phyloP scores from a whole-genome alignment of 139 green algal species.

The Auxenochlorella pyrenoidosa region DNA sequence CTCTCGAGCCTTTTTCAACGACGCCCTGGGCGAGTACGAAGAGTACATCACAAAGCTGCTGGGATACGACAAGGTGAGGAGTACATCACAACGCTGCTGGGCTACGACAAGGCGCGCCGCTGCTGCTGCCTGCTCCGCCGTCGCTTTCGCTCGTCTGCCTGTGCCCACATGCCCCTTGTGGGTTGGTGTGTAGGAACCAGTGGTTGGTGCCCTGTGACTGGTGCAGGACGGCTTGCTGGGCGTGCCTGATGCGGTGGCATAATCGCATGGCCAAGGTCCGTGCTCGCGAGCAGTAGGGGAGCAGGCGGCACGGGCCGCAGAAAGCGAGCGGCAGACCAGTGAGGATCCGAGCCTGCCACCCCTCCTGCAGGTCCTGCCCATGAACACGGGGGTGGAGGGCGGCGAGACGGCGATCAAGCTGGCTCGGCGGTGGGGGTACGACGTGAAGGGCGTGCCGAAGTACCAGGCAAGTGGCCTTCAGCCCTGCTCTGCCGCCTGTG shows the following conservation, averaged over 20 bases:
- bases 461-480: slow-evolving; percentile 55
- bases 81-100: slow-evolving; percentile 61
- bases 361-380: slow-evolving; percentile 80
- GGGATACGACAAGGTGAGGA: slow-evolving; percentile 88
- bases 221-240: too few relatives aligned
- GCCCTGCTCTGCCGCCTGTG: neutral
- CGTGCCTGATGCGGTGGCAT: too few relatives aligned
- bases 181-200: too few relatives aligned
- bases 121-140: too few relatives aligned
- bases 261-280: too few relatives aligned
- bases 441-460: slow-evolving; percentile 93
- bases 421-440: slow-evolving; percentile 81
- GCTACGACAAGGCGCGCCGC: slow-evolving; percentile 78
- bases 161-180: too few relatives aligned
- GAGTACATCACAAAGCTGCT: slow-evolving; percentile 93
- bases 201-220: too few relatives aligned
- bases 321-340: too few relatives aligned
- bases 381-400: slow-evolving; percentile 98
- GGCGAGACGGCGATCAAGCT: slow-evolving; percentile 98
- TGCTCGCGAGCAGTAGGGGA: too few relatives aligned
- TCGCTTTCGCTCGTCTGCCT: too few relatives aligned
- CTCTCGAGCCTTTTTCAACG: slow-evolving; percentile 97
- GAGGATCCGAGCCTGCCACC: neutral
- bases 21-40: slow-evolving; percentile 94
- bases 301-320: too few relatives aligned